Evolutionary conservation across 441 rosid genomes (phyloP), one percentile per base, ranked within the genome.

Genomic region (Populus hybrid): DNA sequence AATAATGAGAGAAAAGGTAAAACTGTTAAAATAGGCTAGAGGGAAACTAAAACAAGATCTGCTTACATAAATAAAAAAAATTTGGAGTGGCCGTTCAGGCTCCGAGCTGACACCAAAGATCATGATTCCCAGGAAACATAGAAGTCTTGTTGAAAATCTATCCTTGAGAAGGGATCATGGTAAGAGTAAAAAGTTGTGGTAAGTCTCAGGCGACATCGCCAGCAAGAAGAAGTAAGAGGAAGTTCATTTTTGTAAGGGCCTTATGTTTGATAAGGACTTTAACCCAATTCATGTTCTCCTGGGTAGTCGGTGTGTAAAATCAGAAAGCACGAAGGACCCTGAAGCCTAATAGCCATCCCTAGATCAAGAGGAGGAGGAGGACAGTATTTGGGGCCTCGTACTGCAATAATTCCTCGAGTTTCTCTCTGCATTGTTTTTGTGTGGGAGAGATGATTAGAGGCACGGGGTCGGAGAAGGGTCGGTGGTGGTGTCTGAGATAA

Each of bases 151-250:
- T 72, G 73, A n/a, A 70, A 89, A 89, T 69, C 84, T 82, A 69
- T 88, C 91, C 83, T 87, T 89, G 86, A 91, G 72, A 69, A 88
- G 87, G 38, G 88, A 85, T n/a, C 92, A 91, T 86, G 0, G 93
- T 88, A n/a, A 23, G 73, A 72, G 76, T 75, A n/a, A 75, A 28
- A 91, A 89, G 21, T 88, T 83, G 69, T 74, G 24, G 61, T 74
- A 83, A 2, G 87, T 85, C 84, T 91, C 93, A 0, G n/a, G 95
- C 92, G 4, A 91, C 91, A 82, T 91, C 95, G 35, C 95, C 91
- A 3, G 91, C 91, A 76, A 89, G 88, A 26, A 91, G 76, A 80
- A 91, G n/a, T n/a, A n/a, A n/a, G n/a, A n/a, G n/a, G 90, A 70
- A 85, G 83, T 71, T 89, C 90, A 18, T 83, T 83, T 72, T 73